These are phyloP conservation scores for Conidiobolus incongruus DNA, from an alignment of 371 early-diverging fungal species.

Conservation along the genomic window DNA sequence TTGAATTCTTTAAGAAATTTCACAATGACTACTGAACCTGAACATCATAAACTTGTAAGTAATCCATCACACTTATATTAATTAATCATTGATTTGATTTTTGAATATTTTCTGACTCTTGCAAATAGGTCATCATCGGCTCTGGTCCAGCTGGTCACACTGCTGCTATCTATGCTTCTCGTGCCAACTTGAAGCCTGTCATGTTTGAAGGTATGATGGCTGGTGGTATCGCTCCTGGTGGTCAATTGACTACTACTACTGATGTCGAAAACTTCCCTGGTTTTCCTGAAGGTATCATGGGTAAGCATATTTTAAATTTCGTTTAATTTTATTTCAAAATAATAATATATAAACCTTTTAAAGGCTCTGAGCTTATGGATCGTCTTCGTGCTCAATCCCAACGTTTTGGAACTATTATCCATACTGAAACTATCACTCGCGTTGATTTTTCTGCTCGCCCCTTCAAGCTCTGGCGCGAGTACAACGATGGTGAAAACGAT, in stretches of 20 bases:
- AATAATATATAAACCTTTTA: conserved; percentile 54
- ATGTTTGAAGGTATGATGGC: conserved; percentile 96
- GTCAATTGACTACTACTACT: conserved; percentile 79
- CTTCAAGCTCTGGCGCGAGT: conserved; percentile 80
- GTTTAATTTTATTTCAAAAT: not conserved
- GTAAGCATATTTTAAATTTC: conserved; percentile 2
- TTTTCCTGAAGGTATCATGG: conserved; percentile 9
- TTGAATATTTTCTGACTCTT: not conserved
- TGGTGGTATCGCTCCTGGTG: conserved; percentile 42
- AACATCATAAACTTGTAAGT: no score
- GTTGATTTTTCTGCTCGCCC: conserved; percentile 61
- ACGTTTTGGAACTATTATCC: conserved; percentile 60
- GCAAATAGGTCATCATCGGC: conserved; percentile 30
- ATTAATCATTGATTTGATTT: no score
- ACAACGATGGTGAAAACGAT: conserved; percentile 26
- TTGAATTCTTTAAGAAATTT: no score
- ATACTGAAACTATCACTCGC: conserved; percentile 75
- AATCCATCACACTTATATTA: no score
- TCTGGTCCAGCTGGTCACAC: conserved; percentile 94
- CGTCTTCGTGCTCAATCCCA: conserved; percentile 58
- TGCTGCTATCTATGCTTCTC: conserved; percentile 86
- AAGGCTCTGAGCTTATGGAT: conserved; percentile 62
- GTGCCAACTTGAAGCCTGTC: conserved; percentile 78
- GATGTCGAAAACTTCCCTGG: conserved; percentile 83
- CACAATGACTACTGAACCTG: no score